Evolutionary conservation across 768 basidiomycete genomes (phyloP).

Genomic region (Cantharellus cinnabarinus): DNA sequence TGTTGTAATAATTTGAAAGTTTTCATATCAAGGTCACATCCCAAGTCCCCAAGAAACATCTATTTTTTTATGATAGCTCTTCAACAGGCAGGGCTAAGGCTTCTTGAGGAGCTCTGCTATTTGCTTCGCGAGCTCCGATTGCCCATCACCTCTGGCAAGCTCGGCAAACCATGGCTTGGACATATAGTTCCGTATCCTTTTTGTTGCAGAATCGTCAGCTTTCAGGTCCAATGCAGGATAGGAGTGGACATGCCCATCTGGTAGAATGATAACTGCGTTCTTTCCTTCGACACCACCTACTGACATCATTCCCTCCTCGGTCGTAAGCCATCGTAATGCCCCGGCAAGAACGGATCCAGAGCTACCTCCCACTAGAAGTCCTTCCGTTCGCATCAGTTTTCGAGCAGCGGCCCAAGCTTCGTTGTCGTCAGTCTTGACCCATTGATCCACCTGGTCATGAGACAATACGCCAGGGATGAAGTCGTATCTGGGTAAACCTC

Average conservation of each 20-base stretch:
- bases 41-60: too few relatives aligned
- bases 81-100: not conserved
- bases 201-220: not conserved
- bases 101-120: constrained; percentile 24
- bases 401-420: constrained; percentile 62
- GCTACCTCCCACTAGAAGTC: constrained; percentile 82
- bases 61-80: too few relatives aligned
- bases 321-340: constrained; percentile 56
- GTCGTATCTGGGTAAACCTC: constrained; percentile 32
- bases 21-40: too few relatives aligned
- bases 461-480: constrained; percentile 77
- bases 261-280: constrained; percentile 77
- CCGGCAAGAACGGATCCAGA: constrained; percentile 73
- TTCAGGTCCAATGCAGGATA: not conserved
- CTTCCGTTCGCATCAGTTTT: constrained; percentile 62
- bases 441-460: constrained; percentile 46
- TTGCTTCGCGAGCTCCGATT: constrained; percentile 29
- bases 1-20: too few relatives aligned
- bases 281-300: constrained; percentile 45
- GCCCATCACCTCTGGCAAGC: constrained; percentile 29
- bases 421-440: constrained; percentile 73
- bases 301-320: constrained; percentile 34
- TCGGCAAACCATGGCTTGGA: constrained; percentile 81
- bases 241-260: constrained; percentile 55
- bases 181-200: constrained; percentile 82